These are phyloP conservation scores for Stenogyne calaminthoides DNA, from an alignment of 305 asterid genomes.

Conservation along the genomic window DNA sequence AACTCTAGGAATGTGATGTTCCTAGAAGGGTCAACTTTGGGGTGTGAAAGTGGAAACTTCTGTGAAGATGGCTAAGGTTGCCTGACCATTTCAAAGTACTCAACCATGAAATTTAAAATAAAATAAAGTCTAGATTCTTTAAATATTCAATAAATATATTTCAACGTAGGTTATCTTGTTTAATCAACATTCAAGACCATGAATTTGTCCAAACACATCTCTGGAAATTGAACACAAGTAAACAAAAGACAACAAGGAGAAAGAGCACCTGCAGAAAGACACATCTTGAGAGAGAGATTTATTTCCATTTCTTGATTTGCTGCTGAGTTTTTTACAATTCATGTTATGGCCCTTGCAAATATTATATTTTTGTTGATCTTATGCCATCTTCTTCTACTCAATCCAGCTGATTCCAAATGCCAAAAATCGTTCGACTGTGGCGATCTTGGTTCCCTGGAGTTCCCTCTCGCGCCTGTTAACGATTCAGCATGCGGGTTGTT, in stretches of 20 bases:
- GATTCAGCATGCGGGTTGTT: slow-evolving; percentile 25
- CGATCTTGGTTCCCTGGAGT: slow-evolving; percentile 17
- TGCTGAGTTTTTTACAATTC: not conserved
- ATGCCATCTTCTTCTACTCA: not conserved
- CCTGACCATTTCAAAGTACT: not conserved
- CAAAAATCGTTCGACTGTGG: slow-evolving; percentile 18
- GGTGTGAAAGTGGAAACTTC: not conserved
- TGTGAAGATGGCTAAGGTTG: not conserved
- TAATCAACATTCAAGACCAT: slow-evolving; percentile 11
- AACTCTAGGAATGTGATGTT: not conserved
- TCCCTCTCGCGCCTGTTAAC: not conserved
- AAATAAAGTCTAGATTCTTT: not conserved
- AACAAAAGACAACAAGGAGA: not conserved
- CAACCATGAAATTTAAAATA: not conserved
- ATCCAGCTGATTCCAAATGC: slow-evolving; percentile 18
- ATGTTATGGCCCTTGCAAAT: not conserved
- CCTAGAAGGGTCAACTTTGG: not conserved
- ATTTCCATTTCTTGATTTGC: not conserved
- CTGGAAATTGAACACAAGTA: not conserved
- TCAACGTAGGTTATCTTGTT: slow-evolving; percentile 4
- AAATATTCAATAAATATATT: not conserved
- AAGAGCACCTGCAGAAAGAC: not conserved
- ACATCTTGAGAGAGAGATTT: not conserved
- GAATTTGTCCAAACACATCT: not conserved
- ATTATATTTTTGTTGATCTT: not conserved